Evolutionary conservation across 1,139 yeast species (phyloP).

Genomic region (Candida frijolesensis): DNA sequence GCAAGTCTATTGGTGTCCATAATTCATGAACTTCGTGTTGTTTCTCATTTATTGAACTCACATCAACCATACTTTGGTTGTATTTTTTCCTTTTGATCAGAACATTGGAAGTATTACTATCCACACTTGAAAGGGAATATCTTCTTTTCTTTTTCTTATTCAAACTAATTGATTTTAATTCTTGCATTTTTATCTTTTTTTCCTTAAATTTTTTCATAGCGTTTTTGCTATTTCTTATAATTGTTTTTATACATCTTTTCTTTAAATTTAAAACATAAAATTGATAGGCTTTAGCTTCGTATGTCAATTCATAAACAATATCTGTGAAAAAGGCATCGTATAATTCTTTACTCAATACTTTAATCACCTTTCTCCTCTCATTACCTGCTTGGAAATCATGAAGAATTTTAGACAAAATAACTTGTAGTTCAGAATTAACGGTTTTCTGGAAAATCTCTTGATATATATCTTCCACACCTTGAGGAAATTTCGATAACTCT

Average conservation of each 20-base stretch:
- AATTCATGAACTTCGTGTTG: constrained; percentile 37
- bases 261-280: constrained; percentile 28
- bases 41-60: constrained; percentile 25
- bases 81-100: constrained; percentile 13
- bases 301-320: constrained; percentile 41
- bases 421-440: constrained; percentile 30
- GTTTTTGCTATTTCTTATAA: constrained; percentile 28
- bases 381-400: constrained; percentile 21
- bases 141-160: constrained; percentile 26
- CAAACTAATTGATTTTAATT: constrained; percentile 43
- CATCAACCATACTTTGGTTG: constrained; percentile 16
- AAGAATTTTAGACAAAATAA: constrained; percentile 28
- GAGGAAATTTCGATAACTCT: constrained; percentile 20
- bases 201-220: constrained; percentile 24
- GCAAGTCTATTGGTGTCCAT: constrained; percentile 44
- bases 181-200: constrained; percentile 36
- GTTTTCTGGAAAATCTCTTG: constrained; percentile 32
- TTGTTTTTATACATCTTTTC: constrained; percentile 22
- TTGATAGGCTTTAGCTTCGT: constrained; percentile 45
- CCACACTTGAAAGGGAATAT: constrained; percentile 18
- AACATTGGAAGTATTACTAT: constrained; percentile 2
- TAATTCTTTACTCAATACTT: constrained; percentile 47
- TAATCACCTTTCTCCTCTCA: constrained; percentile 34
- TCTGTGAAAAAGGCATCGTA: constrained; percentile 65
- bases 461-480: constrained; percentile 26